Evolutionary conservation across 176 grass and related monocot genomes (phyloP).

Genomic region (Phoenix roebelenii): DNA sequence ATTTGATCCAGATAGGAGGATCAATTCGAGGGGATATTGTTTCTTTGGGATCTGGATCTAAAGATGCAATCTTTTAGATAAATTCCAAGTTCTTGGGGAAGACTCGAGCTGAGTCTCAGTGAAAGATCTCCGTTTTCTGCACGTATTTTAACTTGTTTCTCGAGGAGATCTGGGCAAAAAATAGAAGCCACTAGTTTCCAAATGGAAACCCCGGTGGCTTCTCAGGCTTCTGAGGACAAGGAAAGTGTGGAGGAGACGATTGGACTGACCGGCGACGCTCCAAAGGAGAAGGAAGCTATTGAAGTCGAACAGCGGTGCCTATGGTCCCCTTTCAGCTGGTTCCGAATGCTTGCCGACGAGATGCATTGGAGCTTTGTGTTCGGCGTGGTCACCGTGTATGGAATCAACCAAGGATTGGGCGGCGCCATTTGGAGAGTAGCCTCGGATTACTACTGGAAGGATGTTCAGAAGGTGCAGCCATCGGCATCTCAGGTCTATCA

Average conservation of each 20-base stretch:
- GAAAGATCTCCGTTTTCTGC: no score
- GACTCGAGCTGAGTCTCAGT: no score
- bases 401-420: constrained; percentile 67
- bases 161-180: no score
- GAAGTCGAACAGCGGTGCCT: neutral
- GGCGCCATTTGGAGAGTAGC: constrained; percentile 58
- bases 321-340: constrained; percentile 42
- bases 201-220: no score
- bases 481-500: constrained; percentile 90
- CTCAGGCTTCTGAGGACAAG: neutral
- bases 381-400: constrained; percentile 46
- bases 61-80: no score
- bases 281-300: neutral
- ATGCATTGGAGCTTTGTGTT: constrained; percentile 90
- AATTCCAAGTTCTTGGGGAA: no score
- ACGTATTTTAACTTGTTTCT: no score
- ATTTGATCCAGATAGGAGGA: no score
- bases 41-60: no score
- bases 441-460: constrained; percentile 93
- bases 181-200: no score
- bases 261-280: neutral
- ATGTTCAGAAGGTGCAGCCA: constrained; percentile 80
- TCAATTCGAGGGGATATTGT: no score
- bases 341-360: constrained; percentile 65
- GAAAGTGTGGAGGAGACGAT: neutral